phyloP scores from a whole-genome alignment of 352 stramenopile species.

The Pythium volutum region DNA sequence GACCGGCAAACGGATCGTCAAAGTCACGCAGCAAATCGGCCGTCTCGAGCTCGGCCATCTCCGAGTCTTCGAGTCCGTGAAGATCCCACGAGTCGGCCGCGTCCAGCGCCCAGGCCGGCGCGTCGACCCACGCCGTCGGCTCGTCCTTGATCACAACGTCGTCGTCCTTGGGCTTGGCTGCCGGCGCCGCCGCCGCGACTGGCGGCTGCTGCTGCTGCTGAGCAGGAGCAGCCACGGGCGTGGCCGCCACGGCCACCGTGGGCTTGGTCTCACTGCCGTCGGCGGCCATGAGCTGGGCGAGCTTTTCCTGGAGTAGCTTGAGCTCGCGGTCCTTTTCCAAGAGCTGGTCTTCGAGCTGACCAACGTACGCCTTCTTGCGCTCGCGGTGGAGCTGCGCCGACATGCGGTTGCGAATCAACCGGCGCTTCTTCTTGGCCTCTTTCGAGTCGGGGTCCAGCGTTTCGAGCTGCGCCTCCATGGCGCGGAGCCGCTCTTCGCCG shows the following conservation, averaged over 20 bases:
- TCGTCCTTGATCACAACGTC: slow-evolving; percentile 64
- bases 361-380: slow-evolving; percentile 87
- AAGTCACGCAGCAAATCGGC: slow-evolving; percentile 74
- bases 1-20: slow-evolving; percentile 52
- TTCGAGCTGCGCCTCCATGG: slow-evolving; percentile 83
- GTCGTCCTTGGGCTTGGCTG: slow-evolving; percentile 9
- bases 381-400: slow-evolving; percentile 84
- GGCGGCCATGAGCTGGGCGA: slow-evolving; percentile 55
- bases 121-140: slow-evolving; percentile 32
- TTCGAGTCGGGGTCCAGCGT: slow-evolving; percentile 85
- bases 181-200: background rate
- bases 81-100: slow-evolving; percentile 49
- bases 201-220: background rate
- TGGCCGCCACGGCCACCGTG: slow-evolving; percentile 41
- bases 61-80: slow-evolving; percentile 49
- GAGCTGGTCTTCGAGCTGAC: slow-evolving; percentile 80
- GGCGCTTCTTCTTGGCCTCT: slow-evolving; percentile 88
- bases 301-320: slow-evolving; percentile 66
- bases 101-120: slow-evolving; percentile 28
- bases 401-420: slow-evolving; percentile 87
- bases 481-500: slow-evolving; percentile 73
- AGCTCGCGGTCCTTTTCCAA: slow-evolving; percentile 81
- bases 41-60: slow-evolving; percentile 52
- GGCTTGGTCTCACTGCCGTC: slow-evolving; percentile 53
- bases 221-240: background rate